Conservation (phyloP, 306 rosid species). For the Glycine soja region DNA sequence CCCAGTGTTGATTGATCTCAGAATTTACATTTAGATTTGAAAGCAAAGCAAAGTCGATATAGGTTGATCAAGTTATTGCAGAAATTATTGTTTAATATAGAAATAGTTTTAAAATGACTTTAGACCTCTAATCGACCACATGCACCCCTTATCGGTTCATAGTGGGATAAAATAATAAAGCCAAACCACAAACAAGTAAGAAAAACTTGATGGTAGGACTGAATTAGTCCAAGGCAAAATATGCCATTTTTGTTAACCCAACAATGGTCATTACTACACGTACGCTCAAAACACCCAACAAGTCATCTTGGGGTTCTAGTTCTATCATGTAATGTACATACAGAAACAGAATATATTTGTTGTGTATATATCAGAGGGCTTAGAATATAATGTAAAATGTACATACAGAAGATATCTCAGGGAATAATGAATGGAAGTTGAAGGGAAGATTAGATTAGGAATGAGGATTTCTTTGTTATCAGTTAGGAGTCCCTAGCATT, state of each 20-base stretch:
- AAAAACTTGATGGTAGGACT: neutral
- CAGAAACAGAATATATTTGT: neutral
- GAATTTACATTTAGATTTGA: neutral
- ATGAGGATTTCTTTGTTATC: constrained; percentile 38
- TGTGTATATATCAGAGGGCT: neutral
- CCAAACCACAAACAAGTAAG: neutral
- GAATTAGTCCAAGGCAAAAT: neutral
- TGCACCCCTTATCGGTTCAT: neutral
- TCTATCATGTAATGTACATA: constrained; percentile 50
- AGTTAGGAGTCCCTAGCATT: constrained; percentile 52
- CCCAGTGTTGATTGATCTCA: neutral
- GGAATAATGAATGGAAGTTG: constrained; percentile 51
- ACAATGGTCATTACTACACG: neutral
- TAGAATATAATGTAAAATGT: constrained; percentile 49
- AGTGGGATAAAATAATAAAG: neutral
- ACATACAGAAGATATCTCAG: constrained; percentile 47
- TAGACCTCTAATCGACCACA: neutral
- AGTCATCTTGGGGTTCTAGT: constrained; percentile 20
- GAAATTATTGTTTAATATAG: too few relatives aligned
- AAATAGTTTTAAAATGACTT: neutral
- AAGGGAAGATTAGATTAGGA: constrained; percentile 49
- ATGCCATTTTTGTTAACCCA: neutral
- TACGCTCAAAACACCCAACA: constrained; percentile 8
- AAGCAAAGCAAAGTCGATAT: neutral
- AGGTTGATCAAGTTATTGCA: neutral